These are phyloP conservation scores for Barnettozyma wickerhamii DNA, from an alignment of 805 yeast genomes.

Conservation along the genomic window DNA sequence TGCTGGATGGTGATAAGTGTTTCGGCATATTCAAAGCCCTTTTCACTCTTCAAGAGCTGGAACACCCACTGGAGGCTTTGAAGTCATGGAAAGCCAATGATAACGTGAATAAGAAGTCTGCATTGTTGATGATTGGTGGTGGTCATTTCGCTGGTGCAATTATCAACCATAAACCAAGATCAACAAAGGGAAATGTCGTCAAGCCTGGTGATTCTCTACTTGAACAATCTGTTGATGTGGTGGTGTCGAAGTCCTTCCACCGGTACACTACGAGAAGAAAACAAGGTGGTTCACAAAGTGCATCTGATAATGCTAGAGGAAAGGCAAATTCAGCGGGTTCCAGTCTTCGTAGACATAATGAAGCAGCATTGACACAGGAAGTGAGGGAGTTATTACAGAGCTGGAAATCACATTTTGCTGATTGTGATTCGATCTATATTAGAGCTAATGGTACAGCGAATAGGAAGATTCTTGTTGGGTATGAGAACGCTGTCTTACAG, in stretches of 20 bases:
- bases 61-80: constrained; percentile 49
- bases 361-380: constrained; percentile 74
- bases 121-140: constrained; percentile 91
- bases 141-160: constrained; percentile 98
- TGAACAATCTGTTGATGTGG: constrained; percentile 58
- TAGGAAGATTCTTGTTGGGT: constrained; percentile 60
- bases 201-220: constrained; percentile 43
- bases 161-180: constrained; percentile 61
- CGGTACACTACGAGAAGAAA: constrained; percentile 94
- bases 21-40: constrained; percentile 67
- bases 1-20: constrained; percentile 41
- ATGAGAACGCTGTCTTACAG: constrained; percentile 51
- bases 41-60: constrained; percentile 39
- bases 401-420: constrained; percentile 60
- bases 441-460: constrained; percentile 76
- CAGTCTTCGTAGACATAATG: constrained; percentile 82
- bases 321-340: constrained; percentile 97
- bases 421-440: constrained; percentile 68
- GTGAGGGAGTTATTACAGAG: constrained; percentile 59
- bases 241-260: constrained; percentile 84
- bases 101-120: constrained; percentile 44
- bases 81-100: constrained; percentile 29
- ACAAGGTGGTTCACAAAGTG: constrained; percentile 96
- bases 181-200: constrained; percentile 51
- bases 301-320: constrained; percentile 88